Conservation (phyloP, 2,329 filamentous ascomycete species). For the Colletotrichum viniferum region DNA sequence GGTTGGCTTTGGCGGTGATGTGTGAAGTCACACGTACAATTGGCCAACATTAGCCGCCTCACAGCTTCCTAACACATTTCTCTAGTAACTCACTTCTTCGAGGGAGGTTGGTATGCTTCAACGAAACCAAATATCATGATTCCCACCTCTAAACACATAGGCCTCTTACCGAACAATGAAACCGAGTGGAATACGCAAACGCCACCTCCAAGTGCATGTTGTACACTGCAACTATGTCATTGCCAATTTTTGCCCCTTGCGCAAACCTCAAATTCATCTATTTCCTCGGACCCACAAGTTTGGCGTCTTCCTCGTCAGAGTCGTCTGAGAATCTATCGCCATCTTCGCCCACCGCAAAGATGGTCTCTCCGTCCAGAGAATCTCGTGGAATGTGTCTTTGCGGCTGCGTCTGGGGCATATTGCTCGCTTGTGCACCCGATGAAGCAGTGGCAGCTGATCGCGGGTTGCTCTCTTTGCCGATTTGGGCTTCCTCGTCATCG, state of each 20-base stretch:
- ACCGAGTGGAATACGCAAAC: background rate
- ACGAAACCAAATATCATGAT: background rate
- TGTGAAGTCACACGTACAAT: slow-evolving; percentile 28
- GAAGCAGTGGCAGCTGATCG: slow-evolving; percentile 16
- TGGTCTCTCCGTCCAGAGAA: slow-evolving; percentile 84
- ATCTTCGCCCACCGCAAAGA: slow-evolving; percentile 91
- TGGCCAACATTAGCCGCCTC: background rate
- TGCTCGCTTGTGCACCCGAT: slow-evolving; percentile 5
- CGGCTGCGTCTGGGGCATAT: slow-evolving; percentile 16
- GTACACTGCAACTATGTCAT: slow-evolving; percentile 18
- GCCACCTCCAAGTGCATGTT: slow-evolving; percentile 1
- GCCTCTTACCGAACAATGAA: background rate
- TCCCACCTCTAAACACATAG: background rate
- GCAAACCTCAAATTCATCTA: slow-evolving; percentile 24
- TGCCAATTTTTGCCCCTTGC: background rate
- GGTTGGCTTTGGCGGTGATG: slow-evolving; percentile 88
- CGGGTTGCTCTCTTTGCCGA: slow-evolving; percentile 40
- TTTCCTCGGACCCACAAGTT: slow-evolving; percentile 54
- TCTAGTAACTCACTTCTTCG: background rate
- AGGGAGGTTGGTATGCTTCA: background rate
- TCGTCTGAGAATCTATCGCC: slow-evolving; percentile 83
- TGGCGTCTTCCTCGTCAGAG: slow-evolving; percentile 65
- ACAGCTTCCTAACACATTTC: background rate
- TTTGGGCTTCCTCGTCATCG: slow-evolving; percentile 60
- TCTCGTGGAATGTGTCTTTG: slow-evolving; percentile 50